A percentile compares a stretch with the other conserved stretches of the same genome.
phyloP scores from a whole-genome alignment of 2,329 filamentous ascomycete genomes.

The Fusarium sp. region DNA sequence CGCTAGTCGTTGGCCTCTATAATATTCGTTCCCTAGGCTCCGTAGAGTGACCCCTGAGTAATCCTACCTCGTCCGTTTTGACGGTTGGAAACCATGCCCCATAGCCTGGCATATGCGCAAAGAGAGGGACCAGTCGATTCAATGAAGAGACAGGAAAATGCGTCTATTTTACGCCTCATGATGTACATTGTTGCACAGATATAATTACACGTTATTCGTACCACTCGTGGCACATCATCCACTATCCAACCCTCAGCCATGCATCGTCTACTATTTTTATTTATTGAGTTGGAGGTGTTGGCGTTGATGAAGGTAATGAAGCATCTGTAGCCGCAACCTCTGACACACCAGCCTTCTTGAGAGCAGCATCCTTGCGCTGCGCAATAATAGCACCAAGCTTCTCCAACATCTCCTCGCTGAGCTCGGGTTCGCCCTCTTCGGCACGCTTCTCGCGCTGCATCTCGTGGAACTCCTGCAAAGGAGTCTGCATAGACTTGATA shows the following conservation, averaged over 20 bases:
- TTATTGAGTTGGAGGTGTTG: slow-evolving; percentile 39
- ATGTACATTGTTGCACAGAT: slow-evolving; percentile 50
- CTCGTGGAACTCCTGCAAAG: slow-evolving; percentile 69
- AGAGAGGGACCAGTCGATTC: neutral
- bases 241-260: slow-evolving; percentile 18
- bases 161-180: slow-evolving; percentile 48
- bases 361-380: slow-evolving; percentile 59
- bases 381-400: slow-evolving; percentile 72
- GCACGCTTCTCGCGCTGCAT: slow-evolving; percentile 64
- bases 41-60: neutral
- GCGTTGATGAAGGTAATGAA: slow-evolving; percentile 34
- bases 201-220: slow-evolving; percentile 49
- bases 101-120: neutral
- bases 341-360: slow-evolving; percentile 54
- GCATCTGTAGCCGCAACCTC: slow-evolving; percentile 44
- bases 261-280: slow-evolving; percentile 2
- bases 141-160: slow-evolving; percentile 37
- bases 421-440: slow-evolving; percentile 65
- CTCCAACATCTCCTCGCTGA: slow-evolving; percentile 69
- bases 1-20: neutral
- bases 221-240: slow-evolving; percentile 33
- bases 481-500: slow-evolving; percentile 61
- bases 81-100: neutral
- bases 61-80: neutral
- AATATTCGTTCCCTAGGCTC: neutral